A percentile compares a stretch with the other conserved stretches of the same genome.
Evolutionary conservation across 2,329 filamentous ascomycete genomes (phyloP).

Genomic region (Sporothrix variecibatus): DNA sequence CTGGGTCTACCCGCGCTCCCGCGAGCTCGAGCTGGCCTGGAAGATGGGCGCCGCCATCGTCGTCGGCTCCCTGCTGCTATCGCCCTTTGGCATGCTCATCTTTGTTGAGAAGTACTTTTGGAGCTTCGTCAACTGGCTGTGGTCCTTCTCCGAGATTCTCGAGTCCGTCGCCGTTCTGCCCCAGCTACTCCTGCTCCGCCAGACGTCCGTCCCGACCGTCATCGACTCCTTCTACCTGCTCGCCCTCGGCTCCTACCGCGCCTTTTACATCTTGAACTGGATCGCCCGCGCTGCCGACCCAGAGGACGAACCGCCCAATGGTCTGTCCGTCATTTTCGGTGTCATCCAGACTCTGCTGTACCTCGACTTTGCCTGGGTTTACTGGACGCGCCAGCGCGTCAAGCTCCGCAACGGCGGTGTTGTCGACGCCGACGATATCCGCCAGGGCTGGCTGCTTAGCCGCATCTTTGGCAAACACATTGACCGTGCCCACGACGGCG

Average conservation of each 20-base stretch:
- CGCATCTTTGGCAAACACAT: constrained; percentile 69
- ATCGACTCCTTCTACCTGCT: constrained; percentile 96
- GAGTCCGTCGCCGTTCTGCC: constrained; percentile 90
- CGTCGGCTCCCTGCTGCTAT: constrained; percentile 63
- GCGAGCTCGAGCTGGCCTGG: constrained; percentile 91
- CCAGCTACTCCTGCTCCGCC: constrained; percentile 85
- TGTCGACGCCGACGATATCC: constrained; percentile 86
- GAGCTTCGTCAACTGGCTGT: constrained; percentile 62
- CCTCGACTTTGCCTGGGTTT: constrained; percentile 94
- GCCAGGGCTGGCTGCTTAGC: constrained; percentile 79
- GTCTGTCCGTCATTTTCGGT: constrained; percentile 80
- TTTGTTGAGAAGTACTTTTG: constrained; percentile 55
- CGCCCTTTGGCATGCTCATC: constrained; percentile 72
- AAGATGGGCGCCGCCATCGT: constrained; percentile 76
- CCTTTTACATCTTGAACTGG: constrained; percentile 91
- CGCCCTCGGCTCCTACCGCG: constrained; percentile 83
- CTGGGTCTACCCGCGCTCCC: constrained; percentile 79
- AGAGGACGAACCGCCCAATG: constrained; percentile 61
- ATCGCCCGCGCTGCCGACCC: constrained; percentile 67
- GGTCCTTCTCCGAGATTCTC: constrained; percentile 87
- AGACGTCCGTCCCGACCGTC: constrained; percentile 93
- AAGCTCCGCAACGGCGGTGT: constrained; percentile 87
- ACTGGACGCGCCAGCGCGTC: constrained; percentile 88
- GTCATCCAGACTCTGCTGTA: constrained; percentile 88
- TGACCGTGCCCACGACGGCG: constrained; percentile 53